Evolutionary conservation across 2,329 filamentous ascomycete species (phyloP).

Genomic region (Aspergillus melleus): DNA sequence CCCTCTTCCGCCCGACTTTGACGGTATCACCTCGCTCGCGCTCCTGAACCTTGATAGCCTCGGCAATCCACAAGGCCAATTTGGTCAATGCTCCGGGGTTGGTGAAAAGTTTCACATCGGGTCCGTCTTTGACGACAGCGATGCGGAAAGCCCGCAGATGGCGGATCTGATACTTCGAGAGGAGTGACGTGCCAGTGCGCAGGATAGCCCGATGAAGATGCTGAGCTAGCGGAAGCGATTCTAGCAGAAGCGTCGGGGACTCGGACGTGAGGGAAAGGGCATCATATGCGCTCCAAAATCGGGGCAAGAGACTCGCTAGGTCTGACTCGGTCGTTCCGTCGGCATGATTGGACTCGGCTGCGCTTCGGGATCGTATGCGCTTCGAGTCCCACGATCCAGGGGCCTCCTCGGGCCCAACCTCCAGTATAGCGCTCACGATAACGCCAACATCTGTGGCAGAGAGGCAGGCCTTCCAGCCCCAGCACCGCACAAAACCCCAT

Average conservation of each 20-base stretch:
- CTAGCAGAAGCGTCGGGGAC: constrained; percentile 59
- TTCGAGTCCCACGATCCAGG: constrained; percentile 35
- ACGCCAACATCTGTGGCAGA: constrained; percentile 94
- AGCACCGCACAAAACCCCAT: constrained; percentile 95
- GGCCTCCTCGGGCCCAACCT: constrained; percentile 65
- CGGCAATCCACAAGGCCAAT: constrained; percentile 88
- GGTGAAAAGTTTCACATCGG: constrained; percentile 86
- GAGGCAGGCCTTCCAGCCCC: constrained; percentile 95
- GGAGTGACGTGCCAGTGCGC: constrained; percentile 83
- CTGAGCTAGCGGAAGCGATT: constrained; percentile 79
- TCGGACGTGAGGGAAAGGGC: constrained; percentile 50
- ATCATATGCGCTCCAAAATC: constrained; percentile 62
- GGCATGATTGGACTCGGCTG: constrained; percentile 19
- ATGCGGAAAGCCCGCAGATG: constrained; percentile 91
- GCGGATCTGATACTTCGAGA: constrained; percentile 91
- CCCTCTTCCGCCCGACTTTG: constrained; percentile 40
- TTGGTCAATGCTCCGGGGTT: constrained; percentile 93
- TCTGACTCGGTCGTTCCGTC: constrained; percentile 25
- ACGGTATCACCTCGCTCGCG: constrained; percentile 73
- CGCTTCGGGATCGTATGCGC: constrained; percentile 23
- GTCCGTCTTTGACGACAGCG: constrained; percentile 92
- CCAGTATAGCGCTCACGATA: constrained; percentile 84
- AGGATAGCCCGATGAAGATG: constrained; percentile 90
- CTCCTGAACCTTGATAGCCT: constrained; percentile 88
- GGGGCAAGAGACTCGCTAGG: constrained; percentile 39